Base-by-base conservation (phyloP, 805 yeast species). In the Tetrapisispora taiwanensis region DNA sequence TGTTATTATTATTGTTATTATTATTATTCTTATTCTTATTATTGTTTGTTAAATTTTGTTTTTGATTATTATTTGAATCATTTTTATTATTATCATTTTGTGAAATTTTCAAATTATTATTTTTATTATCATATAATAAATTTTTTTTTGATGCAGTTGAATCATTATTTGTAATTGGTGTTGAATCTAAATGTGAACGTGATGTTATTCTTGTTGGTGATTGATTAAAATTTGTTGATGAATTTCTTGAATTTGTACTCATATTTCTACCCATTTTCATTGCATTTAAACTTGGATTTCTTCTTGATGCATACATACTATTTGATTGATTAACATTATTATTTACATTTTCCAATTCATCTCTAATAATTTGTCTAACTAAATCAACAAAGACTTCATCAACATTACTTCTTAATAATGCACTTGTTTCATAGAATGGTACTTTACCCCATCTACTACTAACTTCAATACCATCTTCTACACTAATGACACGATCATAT, bases 391-490 rank as follows among this genome's bases (percentile, higher is more conserved):
- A 92, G 0, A 90, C 92, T 55, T 88, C 95, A 59, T 87, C 95
- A 27, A 90, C 94, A 57, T 87, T 86, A 52, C 87, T 80, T 62
- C 82, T 79, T 59, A 81, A 77, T 78, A 86, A 79, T n/a, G 98
- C 97, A 55, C 92, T 81, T 1, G 95, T 82, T 63, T 89, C 95
- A 63, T 87, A 86, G 56, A 89, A 90, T 20, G 95, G 95, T 2
- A 85, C 92, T 55, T 76, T 74, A 15, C 90, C 94, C 94, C 96
- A 85, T 46, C 77, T 76, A 49, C 83, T 83, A 26, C 95, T 84
- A 4, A 87, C 83, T 46, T 76, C 76, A 42, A 84, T 80, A 36
- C 95, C 97, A 52, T 84, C 87, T 47, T 81, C 88, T 5, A 86
- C 83, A 45, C 80, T 69, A 17, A 88, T 72, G n/a, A 74, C 81